Percentiles rank a stretch among this genome's conserved stretches.
phyloP scores from a whole-genome alignment of 2,329 filamentous ascomycete species.

The Aspergillus sp. region DNA sequence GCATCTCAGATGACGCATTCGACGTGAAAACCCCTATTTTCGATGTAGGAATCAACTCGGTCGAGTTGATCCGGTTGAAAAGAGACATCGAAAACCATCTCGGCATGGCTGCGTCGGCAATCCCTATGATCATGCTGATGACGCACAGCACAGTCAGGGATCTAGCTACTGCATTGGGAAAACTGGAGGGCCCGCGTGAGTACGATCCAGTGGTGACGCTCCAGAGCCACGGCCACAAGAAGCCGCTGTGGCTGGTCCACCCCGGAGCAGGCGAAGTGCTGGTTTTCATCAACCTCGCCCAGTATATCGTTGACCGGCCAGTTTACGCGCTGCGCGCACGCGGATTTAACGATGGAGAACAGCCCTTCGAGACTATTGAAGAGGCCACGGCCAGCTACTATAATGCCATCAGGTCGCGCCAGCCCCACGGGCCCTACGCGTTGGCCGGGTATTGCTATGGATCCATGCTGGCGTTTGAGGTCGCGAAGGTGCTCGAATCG shows the following conservation, averaged over 20 bases:
- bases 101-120: slow-evolving; percentile 32
- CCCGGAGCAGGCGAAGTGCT: slow-evolving; percentile 40
- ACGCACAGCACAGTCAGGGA: slow-evolving; percentile 19
- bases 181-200: slow-evolving; percentile 3
- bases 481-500: slow-evolving; percentile 45
- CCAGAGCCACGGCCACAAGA: slow-evolving; percentile 20
- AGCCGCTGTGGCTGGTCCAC: slow-evolving; percentile 35
- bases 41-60: slow-evolving; percentile 30
- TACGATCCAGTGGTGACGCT: slow-evolving; percentile 35
- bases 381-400: slow-evolving; percentile 44
- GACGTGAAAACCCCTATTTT: slow-evolving; percentile 18
- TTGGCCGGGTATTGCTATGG: slow-evolving; percentile 54
- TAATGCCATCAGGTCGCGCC: slow-evolving; percentile 36
- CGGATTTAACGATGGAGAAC: slow-evolving; percentile 27
- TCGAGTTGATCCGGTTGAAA: slow-evolving; percentile 43
- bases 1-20: slow-evolving; percentile 3
- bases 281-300: slow-evolving; percentile 34
- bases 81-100: slow-evolving; percentile 28
- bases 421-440: slow-evolving; percentile 52
- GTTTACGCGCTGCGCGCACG: slow-evolving; percentile 17
- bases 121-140: slow-evolving; percentile 30
- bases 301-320: slow-evolving; percentile 12
- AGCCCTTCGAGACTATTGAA: slow-evolving; percentile 34
- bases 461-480: slow-evolving; percentile 50
- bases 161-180: slow-evolving; percentile 25